These are phyloP conservation scores for Alternaria sp. DNA, from an alignment of 2,329 filamentous ascomycete species.

Conservation along the genomic window DNA sequence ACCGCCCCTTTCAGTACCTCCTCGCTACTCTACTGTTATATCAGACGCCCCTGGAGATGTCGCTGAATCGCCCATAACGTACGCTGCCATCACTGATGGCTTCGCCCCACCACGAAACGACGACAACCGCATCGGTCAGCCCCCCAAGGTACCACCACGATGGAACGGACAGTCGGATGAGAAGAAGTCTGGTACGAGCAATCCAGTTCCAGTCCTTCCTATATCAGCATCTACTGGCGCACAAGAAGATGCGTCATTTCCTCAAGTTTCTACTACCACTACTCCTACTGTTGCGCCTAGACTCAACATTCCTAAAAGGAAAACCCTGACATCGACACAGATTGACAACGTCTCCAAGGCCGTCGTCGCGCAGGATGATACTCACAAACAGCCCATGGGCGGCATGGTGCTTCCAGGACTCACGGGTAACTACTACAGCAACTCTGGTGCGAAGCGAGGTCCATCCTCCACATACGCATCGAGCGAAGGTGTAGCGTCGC, in stretches of 20 bases:
- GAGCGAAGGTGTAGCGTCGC: constrained; percentile 27
- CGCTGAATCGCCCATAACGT: constrained; percentile 52
- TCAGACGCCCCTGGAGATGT: constrained; percentile 49
- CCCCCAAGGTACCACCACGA: constrained; percentile 27
- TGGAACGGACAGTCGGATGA: constrained; percentile 39
- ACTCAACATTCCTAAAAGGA: constrained; percentile 55
- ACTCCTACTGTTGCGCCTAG: constrained; percentile 45
- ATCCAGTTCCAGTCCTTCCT: constrained; percentile 30
- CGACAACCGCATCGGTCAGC: constrained; percentile 19
- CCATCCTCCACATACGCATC: constrained; percentile 17
- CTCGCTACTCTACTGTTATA: constrained; percentile 57
- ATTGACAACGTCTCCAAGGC: constrained; percentile 49
- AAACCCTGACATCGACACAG: constrained; percentile 56
- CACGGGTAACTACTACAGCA: constrained; percentile 17
- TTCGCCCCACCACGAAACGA: constrained; percentile 44
- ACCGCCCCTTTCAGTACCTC: constrained; percentile 53
- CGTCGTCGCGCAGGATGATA: constrained; percentile 32
- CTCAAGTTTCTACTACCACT: constrained; percentile 17
- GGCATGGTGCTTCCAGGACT: constrained; percentile 35
- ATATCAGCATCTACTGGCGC: constrained; percentile 29
- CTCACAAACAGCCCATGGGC: constrained; percentile 24
- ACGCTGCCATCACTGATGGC: constrained; percentile 53
- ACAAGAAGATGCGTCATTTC: constrained; percentile 19
- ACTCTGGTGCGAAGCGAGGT: constrained; percentile 15
- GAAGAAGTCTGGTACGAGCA: constrained; percentile 52